Base-by-base conservation (phyloP, 1,284 basidiomycete genomes). In the Papiliotrema terrestris region DNA sequence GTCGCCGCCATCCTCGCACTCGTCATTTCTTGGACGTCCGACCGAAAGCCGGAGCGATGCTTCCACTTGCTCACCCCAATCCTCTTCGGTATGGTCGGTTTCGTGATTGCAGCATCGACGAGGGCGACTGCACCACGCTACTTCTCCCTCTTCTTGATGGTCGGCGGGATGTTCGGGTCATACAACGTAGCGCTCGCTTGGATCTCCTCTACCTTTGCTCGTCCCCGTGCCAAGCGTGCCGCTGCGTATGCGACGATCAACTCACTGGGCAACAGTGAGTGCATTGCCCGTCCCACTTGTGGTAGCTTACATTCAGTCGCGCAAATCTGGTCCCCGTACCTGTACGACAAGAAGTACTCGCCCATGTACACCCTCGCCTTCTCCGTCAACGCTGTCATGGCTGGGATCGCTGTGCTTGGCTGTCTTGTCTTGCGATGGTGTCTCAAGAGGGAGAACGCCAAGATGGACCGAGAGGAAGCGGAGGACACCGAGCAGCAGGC, bases 31-130 rank as follows among this genome's bases (percentile, higher is more conserved):
- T 59, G 41, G 29, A 55, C 58, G 14, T 66, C 64, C 2, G 68
- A 68, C 51, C 57, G 63, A 15, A 59, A 51, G 25, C 60, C 59
- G 2, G 72, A 74, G 52, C 62, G 72, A 19, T 68, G 65, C 51
- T 73, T 74, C 54, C 77, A 77, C 35, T 67, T 78, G 45, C 59
- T 73, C 11, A 64, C 69, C 52, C 70, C 78, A 1, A 62, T 77
- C 50, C 62, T 68, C 35, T 52, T 73, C 45, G 76, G 61, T 5
- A 65, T 72, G 52, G 52, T 69, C n/a, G 73, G 71, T 20, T 58
- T 59, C 57, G 61, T 71, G 37, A 59, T 70, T 38, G 69, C 69
- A 20, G 60, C 65, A 1, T 53, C 64, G 11, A 68, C 68, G 1
- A 56, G 48, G 14, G 57, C 51, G 26, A 62, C 63, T 6, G 71